Percentiles rank a stretch among this genome's conserved stretches.
These are phyloP conservation scores for Hebeloma cylindrosporum DNA, from an alignment of 768 basidiomycete genomes.

Conservation along the genomic window DNA sequence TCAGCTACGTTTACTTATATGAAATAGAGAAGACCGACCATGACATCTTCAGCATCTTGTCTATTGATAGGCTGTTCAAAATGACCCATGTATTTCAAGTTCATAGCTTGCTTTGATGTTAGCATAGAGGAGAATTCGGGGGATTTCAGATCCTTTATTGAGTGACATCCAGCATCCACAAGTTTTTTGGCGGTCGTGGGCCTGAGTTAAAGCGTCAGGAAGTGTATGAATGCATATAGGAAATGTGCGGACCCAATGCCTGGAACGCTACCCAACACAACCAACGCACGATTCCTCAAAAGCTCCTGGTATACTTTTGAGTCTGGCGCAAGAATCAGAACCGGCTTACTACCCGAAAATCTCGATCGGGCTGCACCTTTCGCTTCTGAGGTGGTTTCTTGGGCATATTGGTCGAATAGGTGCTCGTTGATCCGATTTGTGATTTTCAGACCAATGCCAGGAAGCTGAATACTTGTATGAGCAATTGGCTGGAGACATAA, in stretches of 20 bases:
- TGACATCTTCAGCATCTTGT: constrained; percentile 43
- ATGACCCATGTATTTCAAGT: constrained; percentile 41
- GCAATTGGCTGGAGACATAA: not conserved
- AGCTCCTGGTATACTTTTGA: constrained; percentile 24
- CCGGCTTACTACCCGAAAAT: not conserved
- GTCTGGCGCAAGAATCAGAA: constrained; percentile 10
- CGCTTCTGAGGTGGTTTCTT: constrained; percentile 21
- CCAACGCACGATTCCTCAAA: constrained; percentile 27
- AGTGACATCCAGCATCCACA: constrained; percentile 49
- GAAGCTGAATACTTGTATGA: constrained; percentile 23
- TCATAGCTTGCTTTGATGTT: constrained; percentile 35
- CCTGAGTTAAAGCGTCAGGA: constrained; percentile 21
- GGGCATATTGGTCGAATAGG: constrained; percentile 24
- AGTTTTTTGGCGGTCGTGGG: constrained; percentile 42
- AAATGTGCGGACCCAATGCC: constrained; percentile 47
- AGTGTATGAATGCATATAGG: not conserved
- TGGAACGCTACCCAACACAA: constrained; percentile 37
- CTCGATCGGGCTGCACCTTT: constrained; percentile 23
- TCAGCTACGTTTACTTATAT: not conserved
- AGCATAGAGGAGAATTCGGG: constrained; percentile 41
- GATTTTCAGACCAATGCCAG: constrained; percentile 43
- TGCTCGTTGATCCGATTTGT: constrained; percentile 44
- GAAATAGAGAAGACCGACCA: constrained; percentile 34
- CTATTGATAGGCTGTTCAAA: constrained; percentile 35
- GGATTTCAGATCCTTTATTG: constrained; percentile 40